These are phyloP conservation scores for Lenwebbia sp. DNA, from an alignment of 345 rosid species.

Conservation along the genomic window DNA sequence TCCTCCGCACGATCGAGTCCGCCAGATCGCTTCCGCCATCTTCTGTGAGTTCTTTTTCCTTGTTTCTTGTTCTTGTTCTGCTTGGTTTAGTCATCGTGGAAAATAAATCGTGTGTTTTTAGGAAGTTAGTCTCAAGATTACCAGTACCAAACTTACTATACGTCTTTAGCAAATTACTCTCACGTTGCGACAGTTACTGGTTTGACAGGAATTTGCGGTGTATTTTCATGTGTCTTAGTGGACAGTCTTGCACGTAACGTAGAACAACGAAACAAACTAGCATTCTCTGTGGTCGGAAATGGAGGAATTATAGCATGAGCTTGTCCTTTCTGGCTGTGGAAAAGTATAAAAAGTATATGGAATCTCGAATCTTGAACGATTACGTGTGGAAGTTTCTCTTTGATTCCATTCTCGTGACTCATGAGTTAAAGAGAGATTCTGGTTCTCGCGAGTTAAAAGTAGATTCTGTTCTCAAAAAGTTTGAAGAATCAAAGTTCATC, in stretches of 20 bases:
- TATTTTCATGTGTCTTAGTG: not conserved
- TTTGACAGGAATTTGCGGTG: not conserved
- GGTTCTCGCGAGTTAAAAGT: not conserved
- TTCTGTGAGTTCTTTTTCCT: slow-evolving; percentile 29
- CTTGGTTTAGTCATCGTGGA: not conserved
- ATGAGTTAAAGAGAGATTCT: not conserved
- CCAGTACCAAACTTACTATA: not conserved
- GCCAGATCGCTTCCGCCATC: slow-evolving; percentile 51
- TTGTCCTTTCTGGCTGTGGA: not conserved
- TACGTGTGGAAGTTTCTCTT: not conserved
- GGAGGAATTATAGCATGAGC: too few relatives aligned
- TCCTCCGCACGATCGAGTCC: slow-evolving; percentile 40
- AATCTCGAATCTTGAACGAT: not conserved
- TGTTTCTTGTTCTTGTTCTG: not conserved
- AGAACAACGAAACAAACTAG: not conserved
- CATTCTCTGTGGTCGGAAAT: not conserved
- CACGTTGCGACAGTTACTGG: not conserved
- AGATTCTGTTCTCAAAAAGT: not conserved
- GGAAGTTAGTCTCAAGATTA: not conserved
- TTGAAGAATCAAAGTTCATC: not conserved
- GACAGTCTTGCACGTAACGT: not conserved
- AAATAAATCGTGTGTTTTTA: not conserved
- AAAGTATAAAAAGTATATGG: not conserved
- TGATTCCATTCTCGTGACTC: not conserved
- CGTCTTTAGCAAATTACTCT: not conserved